These are phyloP conservation scores for Fallopia convolvulus DNA, from an alignment of 148 eudicot species.

Conservation along the genomic window DNA sequence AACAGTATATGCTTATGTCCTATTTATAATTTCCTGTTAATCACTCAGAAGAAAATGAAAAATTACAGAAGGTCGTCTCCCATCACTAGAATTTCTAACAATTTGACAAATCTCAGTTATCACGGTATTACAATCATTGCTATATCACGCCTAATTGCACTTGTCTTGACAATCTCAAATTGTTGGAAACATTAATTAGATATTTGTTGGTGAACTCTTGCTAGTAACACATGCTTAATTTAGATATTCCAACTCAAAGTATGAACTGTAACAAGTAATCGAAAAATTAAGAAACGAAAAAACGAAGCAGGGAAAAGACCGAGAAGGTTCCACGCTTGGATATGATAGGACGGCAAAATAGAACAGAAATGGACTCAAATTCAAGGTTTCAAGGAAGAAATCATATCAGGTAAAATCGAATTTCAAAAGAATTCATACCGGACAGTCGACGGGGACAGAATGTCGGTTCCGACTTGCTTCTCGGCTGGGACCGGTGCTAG, in stretches of 20 bases:
- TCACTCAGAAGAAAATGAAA: too few relatives aligned
- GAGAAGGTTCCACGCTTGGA: background rate
- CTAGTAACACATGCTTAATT: too few relatives aligned
- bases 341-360: background rate
- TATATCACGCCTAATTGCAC: too few relatives aligned
- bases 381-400: background rate
- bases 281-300: background rate
- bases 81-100: too few relatives aligned
- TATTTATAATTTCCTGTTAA: too few relatives aligned
- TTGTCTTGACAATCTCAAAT: background rate
- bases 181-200: background rate
- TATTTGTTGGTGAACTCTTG: background rate
- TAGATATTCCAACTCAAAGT: too few relatives aligned
- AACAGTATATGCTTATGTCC: too few relatives aligned
- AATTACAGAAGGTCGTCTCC: too few relatives aligned
- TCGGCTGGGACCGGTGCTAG: conserved; percentile 11
- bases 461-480: conserved; percentile 4
- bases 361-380: background rate
- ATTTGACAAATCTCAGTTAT: too few relatives aligned
- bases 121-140: too few relatives aligned
- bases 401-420: background rate
- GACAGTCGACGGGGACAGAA: conserved; percentile 11
- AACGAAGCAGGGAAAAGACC: background rate
- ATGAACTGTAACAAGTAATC: too few relatives aligned
- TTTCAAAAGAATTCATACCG: conserved; percentile 16